Evolutionary conservation across 371 early-diverging fungal genomes (phyloP), one percentile per base, ranked within the genome.

Genomic region (Funneliformis caledonium): DNA sequence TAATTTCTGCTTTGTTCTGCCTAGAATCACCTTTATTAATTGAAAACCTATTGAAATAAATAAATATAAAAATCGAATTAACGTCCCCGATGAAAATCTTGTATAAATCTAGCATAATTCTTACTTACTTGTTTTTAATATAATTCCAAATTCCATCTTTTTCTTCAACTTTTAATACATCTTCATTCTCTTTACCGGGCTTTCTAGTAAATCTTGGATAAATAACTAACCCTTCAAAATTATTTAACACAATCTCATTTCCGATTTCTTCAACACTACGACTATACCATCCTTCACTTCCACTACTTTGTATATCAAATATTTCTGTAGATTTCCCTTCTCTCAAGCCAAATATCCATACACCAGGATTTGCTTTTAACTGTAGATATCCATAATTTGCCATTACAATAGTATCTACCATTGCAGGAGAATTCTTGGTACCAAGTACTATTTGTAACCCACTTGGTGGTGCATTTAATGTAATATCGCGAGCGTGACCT

Each of bases 341-440:
- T n/a, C 98, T 89, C 19, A 97, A 82, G 2, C 86, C 82, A 59
- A 98, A 87, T 33, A 87, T 82, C 95, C 96, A 98, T 1, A 95
- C 88, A 56, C 98, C 98, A 0, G 97, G 97, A 65, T 90, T 89
- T 2, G 97, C 96, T 83, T 96, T 95, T 50, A 98, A 88, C 83
- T 98, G 98, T 81, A 97, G 89, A 82, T 98, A 98, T 1, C 98
- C 98, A 26, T 97, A 87, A 76, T 98, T 98, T 50, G 96, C 96
- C 98, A 98, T 98, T 2, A 97, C 96, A 56, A 97, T 94, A 3
- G 97, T 97, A 82, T 97, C 97, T 0, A 92, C 93, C 61, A 90
- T 88, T 0, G 83, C 85, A 7, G 90, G 86, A 4, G 88, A 78
- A 0, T 84, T 81, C 0, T 83, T 82, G 16, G 94, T 93, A 12